Percentiles rank a stretch among this genome's conserved stretches.
Conservation (phyloP, 73 alveolate genomes). For the Uronychia binucleata region DNA sequence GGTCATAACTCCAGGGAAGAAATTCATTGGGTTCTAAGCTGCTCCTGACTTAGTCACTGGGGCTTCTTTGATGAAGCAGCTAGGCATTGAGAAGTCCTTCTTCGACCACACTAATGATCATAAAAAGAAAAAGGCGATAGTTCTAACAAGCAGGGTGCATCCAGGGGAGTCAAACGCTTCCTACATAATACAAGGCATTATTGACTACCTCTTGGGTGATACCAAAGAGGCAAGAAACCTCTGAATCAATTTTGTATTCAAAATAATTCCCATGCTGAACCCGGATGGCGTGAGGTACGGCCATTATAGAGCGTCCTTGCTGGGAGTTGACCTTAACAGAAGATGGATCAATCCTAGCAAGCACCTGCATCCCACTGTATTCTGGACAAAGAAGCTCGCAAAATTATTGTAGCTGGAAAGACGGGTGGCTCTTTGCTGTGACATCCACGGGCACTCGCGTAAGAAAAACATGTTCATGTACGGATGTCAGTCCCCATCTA, state of each 20-base stretch:
- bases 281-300: constrained; percentile 98
- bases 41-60: background rate
- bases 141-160: constrained; percentile 75
- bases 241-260: constrained; percentile 70
- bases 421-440: constrained; percentile 54
- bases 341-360: constrained; percentile 87
- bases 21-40: background rate
- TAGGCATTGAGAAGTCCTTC: background rate
- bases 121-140: constrained; percentile 83
- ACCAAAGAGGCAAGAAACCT: constrained; percentile 80
- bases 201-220: constrained; percentile 74
- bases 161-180: constrained; percentile 84
- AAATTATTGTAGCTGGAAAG: constrained; percentile 58
- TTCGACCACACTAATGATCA: constrained; percentile 45
- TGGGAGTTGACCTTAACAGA: constrained; percentile 94
- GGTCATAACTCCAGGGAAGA: background rate
- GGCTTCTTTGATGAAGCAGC: background rate
- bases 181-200: constrained; percentile 78
- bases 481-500: constrained; percentile 38
- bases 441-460: constrained; percentile 83
- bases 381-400: constrained; percentile 65
- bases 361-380: constrained; percentile 82
- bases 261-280: constrained; percentile 93
- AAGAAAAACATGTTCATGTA: constrained; percentile 61
- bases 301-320: constrained; percentile 84